Evolutionary conservation across 352 stramenopile genomes (phyloP).

Genomic region (Phytophthora constricta): DNA sequence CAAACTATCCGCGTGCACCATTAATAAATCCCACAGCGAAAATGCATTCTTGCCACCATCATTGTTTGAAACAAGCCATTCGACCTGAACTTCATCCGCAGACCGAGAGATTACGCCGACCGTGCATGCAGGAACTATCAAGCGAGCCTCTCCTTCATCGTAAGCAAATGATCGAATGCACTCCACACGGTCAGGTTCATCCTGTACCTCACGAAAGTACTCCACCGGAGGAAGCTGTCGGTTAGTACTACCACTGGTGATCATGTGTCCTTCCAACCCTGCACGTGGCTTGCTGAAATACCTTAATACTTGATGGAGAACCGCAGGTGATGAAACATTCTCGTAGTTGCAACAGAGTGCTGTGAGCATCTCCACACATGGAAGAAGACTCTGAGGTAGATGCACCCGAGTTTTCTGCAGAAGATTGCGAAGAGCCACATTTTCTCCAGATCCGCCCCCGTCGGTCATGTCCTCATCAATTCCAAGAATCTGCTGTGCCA

Average conservation of each 20-base stretch:
- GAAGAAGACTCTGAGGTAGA: conserved; percentile 51
- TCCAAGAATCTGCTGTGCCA: conserved; percentile 46
- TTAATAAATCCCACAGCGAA: conserved; percentile 63
- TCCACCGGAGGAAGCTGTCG: conserved; percentile 52
- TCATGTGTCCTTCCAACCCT: conserved; percentile 20
- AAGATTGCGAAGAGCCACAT: conserved; percentile 28
- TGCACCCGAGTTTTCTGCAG: conserved; percentile 39
- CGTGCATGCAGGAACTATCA: conserved; percentile 54
- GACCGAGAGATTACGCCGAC: conserved; percentile 31
- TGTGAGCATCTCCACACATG: conserved; percentile 57
- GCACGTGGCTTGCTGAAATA: conserved; percentile 49
- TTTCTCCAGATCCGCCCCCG: conserved; percentile 13
- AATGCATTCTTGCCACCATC: conserved; percentile 6
- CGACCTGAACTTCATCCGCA: conserved; percentile 39
- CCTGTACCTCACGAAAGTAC: conserved; percentile 41
- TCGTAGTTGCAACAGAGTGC: conserved; percentile 52
- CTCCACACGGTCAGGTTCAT: conserved; percentile 28
- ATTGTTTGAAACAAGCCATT: conserved; percentile 44
- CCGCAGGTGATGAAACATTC: conserved; percentile 24
- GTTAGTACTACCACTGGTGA: conserved; percentile 4
- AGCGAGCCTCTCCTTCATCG: conserved; percentile 19
- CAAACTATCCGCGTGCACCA: conserved; percentile 45
- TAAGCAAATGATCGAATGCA: conserved; percentile 69
- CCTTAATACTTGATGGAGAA: conserved; percentile 59
- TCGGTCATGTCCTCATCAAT: conserved; percentile 29